These are phyloP conservation scores for Quillaja saponaria DNA, from an alignment of 306 rosid species.

Conservation along the genomic window DNA sequence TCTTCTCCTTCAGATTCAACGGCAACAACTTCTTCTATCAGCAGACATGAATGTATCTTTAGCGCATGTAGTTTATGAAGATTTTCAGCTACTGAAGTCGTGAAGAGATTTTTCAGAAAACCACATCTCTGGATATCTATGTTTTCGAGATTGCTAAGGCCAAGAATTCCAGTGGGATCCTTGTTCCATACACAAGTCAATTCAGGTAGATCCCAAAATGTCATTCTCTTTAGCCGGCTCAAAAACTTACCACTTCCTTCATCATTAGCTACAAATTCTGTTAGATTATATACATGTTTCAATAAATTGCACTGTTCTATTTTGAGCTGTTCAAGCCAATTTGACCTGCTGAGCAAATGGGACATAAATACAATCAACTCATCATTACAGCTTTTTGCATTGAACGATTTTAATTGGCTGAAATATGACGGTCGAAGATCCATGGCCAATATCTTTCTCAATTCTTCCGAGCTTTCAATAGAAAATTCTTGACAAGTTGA, in stretches of 20 bases:
- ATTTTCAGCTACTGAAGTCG: neutral
- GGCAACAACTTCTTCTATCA: conserved; percentile 20
- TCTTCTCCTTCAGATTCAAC: neutral
- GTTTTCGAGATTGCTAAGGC: neutral
- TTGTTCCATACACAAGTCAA: neutral
- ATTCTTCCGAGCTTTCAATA: neutral
- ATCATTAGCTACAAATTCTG: too few species aligned
- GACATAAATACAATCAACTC: neutral
- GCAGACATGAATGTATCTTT: neutral
- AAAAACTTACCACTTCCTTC: neutral
- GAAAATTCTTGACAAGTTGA: neutral
- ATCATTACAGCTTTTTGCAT: neutral
- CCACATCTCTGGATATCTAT: neutral
- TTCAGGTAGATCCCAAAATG: neutral
- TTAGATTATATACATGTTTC: neutral
- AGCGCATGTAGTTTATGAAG: conserved; percentile 1
- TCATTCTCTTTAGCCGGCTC: neutral
- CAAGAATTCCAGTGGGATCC: neutral
- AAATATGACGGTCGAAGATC: neutral
- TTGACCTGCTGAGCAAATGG: neutral
- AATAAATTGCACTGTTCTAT: neutral
- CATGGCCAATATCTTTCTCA: neutral
- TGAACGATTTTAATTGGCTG: neutral
- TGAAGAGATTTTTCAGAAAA: neutral
- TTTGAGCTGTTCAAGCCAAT: neutral